These are phyloP conservation scores for Phaeosphaeria sp. DNA, from an alignment of 2,329 filamentous ascomycete species.

Conservation along the genomic window DNA sequence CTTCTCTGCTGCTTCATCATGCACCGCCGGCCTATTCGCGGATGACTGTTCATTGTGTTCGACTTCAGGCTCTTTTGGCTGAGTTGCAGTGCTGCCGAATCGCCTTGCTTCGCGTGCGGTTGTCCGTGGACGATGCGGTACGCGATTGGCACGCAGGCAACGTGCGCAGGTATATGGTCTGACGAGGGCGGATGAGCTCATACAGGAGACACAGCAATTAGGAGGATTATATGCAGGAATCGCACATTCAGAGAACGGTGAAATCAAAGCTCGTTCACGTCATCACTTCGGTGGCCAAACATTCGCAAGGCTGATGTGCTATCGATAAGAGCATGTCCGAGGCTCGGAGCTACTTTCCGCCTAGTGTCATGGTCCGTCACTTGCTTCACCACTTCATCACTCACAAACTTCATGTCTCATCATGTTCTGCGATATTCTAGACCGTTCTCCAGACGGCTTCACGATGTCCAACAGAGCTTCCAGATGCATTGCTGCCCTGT, in stretches of 20 bases:
- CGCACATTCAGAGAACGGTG: neutral
- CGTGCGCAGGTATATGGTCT: conserved; percentile 46
- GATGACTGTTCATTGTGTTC: conserved; percentile 1
- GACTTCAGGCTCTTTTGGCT: conserved; percentile 17
- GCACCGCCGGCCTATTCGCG: neutral
- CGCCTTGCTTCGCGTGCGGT: conserved; percentile 16
- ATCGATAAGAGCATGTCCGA: conserved; percentile 2
- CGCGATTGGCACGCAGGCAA: conserved; percentile 47
- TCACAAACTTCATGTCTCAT: neutral
- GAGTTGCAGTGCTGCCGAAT: conserved; percentile 31
- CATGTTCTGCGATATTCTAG: neutral
- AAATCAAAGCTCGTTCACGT: conserved; percentile 9
- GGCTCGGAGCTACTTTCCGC: neutral
- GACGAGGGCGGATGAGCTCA: conserved; percentile 30
- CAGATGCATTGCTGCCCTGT: neutral
- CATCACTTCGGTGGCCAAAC: conserved; percentile 14
- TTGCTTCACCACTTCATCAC: neutral
- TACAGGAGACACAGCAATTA: conserved; percentile 23
- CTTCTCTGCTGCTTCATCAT: conserved; percentile 16
- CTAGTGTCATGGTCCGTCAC: neutral
- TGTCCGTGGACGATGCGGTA: conserved; percentile 13
- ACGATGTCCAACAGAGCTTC: neutral
- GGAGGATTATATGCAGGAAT: neutral
- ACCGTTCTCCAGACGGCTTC: neutral
- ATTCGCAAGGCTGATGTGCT: conserved; percentile 5